Evolutionary conservation across 176 grass and related monocot genomes (phyloP).

Genomic region (Rhynchospora breviuscula): DNA sequence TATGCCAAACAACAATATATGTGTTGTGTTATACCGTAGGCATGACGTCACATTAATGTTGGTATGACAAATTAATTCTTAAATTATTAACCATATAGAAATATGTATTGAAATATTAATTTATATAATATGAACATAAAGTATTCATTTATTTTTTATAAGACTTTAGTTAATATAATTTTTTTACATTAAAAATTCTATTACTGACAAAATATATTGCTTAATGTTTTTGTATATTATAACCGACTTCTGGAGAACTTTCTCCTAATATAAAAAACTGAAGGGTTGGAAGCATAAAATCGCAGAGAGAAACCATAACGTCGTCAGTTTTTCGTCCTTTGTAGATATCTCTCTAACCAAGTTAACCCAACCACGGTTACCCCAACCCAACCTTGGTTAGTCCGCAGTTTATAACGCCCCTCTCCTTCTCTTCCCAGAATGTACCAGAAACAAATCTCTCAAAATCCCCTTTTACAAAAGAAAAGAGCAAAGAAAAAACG

Average conservation of each 20-base stretch:
- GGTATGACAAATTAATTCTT: no score
- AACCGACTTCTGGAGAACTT: neutral
- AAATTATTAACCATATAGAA: no score
- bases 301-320: neutral
- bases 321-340: conserved; percentile 11
- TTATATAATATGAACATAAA: no score
- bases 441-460: conserved; percentile 1
- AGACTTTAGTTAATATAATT: neutral
- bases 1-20: no score
- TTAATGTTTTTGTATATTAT: neutral
- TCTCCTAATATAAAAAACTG: neutral
- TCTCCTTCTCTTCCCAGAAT: neutral
- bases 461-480: conserved; percentile 17
- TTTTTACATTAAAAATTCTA: neutral
- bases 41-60: no score
- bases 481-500: neutral
- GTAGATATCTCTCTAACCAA: neutral
- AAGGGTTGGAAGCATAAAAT: neutral
- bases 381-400: conserved; percentile 13
- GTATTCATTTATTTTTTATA: neutral
- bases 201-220: neutral
- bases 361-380: conserved; percentile 25
- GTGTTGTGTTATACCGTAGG: no score
- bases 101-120: no score
- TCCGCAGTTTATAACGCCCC: conserved; percentile 48